These are phyloP conservation scores for Lyophyllum decastes DNA, from an alignment of 768 basidiomycete species.

Conservation along the genomic window DNA sequence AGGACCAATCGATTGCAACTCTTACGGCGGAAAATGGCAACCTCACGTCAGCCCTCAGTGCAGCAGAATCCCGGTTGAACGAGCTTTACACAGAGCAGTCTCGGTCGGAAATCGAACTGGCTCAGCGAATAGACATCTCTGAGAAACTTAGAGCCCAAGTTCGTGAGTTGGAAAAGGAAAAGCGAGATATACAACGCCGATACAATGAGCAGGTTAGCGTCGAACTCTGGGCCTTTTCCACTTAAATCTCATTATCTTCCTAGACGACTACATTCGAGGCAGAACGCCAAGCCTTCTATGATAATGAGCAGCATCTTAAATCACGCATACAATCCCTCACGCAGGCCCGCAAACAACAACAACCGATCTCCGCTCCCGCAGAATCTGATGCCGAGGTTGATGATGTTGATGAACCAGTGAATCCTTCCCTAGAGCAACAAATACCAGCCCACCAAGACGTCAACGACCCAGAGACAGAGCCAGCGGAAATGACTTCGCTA, in stretches of 20 bases:
- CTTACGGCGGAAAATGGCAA: constrained; percentile 67
- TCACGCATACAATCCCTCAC: constrained; percentile 83
- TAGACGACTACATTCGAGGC: constrained; percentile 89
- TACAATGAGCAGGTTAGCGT: constrained; percentile 82
- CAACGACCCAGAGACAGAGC: constrained; percentile 70
- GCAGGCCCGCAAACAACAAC: constrained; percentile 60
- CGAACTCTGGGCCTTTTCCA: background rate
- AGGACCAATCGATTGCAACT: constrained; percentile 65
- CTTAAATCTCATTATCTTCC: constrained; percentile 19
- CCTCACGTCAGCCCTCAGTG: constrained; percentile 62
- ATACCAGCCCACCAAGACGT: constrained; percentile 43
- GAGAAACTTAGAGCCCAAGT: constrained; percentile 83
- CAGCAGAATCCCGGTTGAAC: constrained; percentile 71
- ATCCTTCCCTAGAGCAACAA: constrained; percentile 15
- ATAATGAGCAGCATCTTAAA: constrained; percentile 92
- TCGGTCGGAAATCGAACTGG: constrained; percentile 80
- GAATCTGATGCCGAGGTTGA: constrained; percentile 45
- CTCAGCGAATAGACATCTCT: constrained; percentile 77
- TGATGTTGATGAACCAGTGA: constrained; percentile 31
- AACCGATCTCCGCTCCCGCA: constrained; percentile 33
- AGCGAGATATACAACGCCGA: constrained; percentile 75
- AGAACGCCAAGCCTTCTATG: constrained; percentile 89
- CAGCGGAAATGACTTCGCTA: constrained; percentile 86
- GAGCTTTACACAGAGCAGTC: constrained; percentile 83
- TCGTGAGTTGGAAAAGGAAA: constrained; percentile 87